Evolutionary conservation across 2,329 filamentous ascomycete genomes (phyloP).

Genomic region (Aureobasidium subglaciale): DNA sequence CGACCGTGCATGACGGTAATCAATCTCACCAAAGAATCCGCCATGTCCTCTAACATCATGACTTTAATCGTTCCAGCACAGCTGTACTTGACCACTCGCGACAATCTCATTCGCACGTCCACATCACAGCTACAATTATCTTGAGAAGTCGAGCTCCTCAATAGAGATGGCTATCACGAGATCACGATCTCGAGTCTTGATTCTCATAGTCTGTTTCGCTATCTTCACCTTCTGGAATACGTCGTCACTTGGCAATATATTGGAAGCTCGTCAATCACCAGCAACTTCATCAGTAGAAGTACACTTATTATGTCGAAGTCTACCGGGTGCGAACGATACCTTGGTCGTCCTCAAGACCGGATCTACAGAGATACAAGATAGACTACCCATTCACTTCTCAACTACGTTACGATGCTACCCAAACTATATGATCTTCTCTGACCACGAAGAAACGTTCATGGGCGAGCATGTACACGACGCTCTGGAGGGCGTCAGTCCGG

Average conservation of each 20-base stretch:
- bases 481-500: constrained; percentile 19
- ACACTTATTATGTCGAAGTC: neutral
- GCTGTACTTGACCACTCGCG: too few species aligned
- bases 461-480: constrained; percentile 29
- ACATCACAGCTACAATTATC: too few species aligned
- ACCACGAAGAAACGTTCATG: constrained; percentile 29
- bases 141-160: too few species aligned
- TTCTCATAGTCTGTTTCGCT: neutral
- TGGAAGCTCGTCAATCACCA: neutral
- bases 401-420: constrained; percentile 30
- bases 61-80: neutral
- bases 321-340: constrained; percentile 38
- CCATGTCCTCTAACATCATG: too few species aligned
- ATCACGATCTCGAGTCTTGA: neutral
- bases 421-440: constrained; percentile 32
- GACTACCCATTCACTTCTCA: constrained; percentile 27
- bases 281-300: neutral
- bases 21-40: too few species aligned
- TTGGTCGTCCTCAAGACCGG: constrained; percentile 44
- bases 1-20: too few species aligned
- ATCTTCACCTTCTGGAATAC: neutral
- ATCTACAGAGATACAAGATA: constrained; percentile 27
- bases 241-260: neutral
- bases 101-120: too few species aligned
- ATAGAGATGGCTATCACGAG: neutral